Base-by-base conservation (phyloP, 192 early-diverging fungal species). In the Umbelopsis isabellina region DNA sequence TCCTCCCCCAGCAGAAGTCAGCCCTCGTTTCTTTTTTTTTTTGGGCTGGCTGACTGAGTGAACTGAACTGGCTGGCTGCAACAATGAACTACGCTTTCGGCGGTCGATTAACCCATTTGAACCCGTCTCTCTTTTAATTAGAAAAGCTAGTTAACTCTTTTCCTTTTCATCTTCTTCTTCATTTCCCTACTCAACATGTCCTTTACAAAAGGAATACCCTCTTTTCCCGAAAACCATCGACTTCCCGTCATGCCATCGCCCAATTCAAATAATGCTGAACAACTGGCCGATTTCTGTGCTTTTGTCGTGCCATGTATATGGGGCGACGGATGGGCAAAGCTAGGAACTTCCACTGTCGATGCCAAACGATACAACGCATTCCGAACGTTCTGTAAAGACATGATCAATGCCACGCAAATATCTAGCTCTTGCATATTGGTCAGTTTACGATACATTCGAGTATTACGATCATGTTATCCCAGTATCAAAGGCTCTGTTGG, bases 401-500 rank as follows among this genome's bases (percentile, higher is more conserved):
- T 89, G n/a, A 70, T 91, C 18, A 69, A 72, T 11, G 80, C 80
- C 10, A 87, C 88, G 8, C 80, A 82, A 61, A 78, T 91, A 6
- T 84, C 85, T 0, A 82, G 82, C 23, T 86, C 88, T 11, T 83
- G 84, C 12, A 78, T 91, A 21, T 67, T 87, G 12, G 69, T 88
- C 16, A 77, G 85, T 0, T 69, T 91, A 45, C 79, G 86, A 68
- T 88, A 88, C 67, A 89, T 89, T 65, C 79, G 82, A 53, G 77
- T 85, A 66, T 79, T 91, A 41, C 78, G 86, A 53, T 77, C 75
- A 25, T 78, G 79, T 50, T 80, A 83, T 52, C 88, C 88, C 0
- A 75, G 79, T 10, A 84, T 89, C 44, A 74, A 83, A 71, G 89
- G 89, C 65, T 81, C 77, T 20, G 76, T 75, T 35, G 93, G 93